Conservation (phyloP, 2,329 filamentous ascomycete species). For the Exophiala spinifera region DNA sequence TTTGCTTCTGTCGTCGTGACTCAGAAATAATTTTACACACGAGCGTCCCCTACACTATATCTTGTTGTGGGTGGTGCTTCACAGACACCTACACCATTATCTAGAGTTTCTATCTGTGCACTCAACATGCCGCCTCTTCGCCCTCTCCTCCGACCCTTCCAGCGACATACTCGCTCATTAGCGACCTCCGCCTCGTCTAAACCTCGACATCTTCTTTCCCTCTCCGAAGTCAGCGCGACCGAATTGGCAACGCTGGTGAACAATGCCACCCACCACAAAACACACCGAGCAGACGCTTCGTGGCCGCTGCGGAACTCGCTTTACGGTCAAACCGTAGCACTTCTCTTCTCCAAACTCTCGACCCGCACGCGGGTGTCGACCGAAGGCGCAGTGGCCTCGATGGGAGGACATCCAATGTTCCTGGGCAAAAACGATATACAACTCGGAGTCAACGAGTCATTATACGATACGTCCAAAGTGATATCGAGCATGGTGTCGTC, state of each 20-base stretch:
- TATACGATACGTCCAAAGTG: constrained; percentile 88
- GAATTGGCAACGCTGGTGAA: constrained; percentile 81
- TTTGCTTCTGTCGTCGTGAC: constrained; percentile 8
- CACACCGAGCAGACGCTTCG: constrained; percentile 67
- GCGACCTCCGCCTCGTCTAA: constrained; percentile 49
- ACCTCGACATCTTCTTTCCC: constrained; percentile 85
- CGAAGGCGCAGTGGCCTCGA: constrained; percentile 79
- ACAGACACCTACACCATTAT: background rate
- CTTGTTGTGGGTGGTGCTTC: constrained; percentile 6
- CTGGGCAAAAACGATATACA: constrained; percentile 94
- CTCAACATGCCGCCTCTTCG: constrained; percentile 16
- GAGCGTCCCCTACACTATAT: too few species aligned
- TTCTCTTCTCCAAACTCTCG: constrained; percentile 96
- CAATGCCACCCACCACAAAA: constrained; percentile 76
- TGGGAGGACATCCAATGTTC: constrained; percentile 96
- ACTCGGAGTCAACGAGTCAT: constrained; percentile 86
- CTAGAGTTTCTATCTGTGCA: background rate
- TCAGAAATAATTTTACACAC: too few species aligned
- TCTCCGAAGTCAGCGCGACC: constrained; percentile 73
- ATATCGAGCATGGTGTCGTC: constrained; percentile 91
- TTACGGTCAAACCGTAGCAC: constrained; percentile 75
- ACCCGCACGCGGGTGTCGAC: constrained; percentile 92
- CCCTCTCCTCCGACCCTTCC: constrained; percentile 13
- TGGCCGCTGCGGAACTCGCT: constrained; percentile 58
- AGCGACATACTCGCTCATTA: constrained; percentile 7